Evolutionary conservation across 768 basidiomycete genomes (phyloP).

Genomic region (Agrocybe pediades): DNA sequence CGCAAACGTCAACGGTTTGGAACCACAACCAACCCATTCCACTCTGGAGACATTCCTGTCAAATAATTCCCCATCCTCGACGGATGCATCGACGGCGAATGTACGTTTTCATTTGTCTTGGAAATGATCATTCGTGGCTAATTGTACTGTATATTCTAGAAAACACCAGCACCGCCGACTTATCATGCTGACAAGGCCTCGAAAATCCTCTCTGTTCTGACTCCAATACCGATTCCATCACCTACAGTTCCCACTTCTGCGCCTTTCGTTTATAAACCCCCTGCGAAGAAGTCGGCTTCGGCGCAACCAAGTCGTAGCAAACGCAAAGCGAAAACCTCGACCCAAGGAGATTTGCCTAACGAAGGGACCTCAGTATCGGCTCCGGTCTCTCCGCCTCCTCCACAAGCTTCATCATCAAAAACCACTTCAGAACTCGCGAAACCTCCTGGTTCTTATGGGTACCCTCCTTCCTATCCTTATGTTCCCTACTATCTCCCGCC

Average conservation of each 20-base stretch:
- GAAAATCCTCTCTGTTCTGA: background rate
- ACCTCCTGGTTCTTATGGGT: conserved; percentile 9
- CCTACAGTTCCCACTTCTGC: conserved; percentile 15
- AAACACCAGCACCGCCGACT: conserved; percentile 7
- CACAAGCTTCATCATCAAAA: background rate
- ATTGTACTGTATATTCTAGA: background rate
- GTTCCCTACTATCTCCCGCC: conserved; percentile 41
- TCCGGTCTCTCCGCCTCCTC: background rate
- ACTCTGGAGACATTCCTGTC: no score
- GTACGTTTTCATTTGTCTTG: background rate
- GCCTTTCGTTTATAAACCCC: conserved; percentile 20
- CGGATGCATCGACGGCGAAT: no score
- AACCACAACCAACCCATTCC: no score
- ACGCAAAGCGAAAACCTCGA: background rate
- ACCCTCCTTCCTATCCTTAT: conserved; percentile 21
- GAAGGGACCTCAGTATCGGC: background rate
- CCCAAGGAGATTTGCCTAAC: background rate
- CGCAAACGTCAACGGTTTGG: no score
- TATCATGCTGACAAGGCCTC: background rate
- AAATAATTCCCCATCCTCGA: no score
- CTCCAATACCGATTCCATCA: background rate
- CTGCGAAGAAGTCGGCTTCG: conserved; percentile 4
- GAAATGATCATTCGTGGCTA: background rate
- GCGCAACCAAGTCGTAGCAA: conserved; percentile 8
- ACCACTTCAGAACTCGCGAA: background rate